A percentile compares a stretch with the other conserved stretches of the same genome.
Conservation (phyloP, 306 rosid genomes). For the Cucumis sativus region DNA sequence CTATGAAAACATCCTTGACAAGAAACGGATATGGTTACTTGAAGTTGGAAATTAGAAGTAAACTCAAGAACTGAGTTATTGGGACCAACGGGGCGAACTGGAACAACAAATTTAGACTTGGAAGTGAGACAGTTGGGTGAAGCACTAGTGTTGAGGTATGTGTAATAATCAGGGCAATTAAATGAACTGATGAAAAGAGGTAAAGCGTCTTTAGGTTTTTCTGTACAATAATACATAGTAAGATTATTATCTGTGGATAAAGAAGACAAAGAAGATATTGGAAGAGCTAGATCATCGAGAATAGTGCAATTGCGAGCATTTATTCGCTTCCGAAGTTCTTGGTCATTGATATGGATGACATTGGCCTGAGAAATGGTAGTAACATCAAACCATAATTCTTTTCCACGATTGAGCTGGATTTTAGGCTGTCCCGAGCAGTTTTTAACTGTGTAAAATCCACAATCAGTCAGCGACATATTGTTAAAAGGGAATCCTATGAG, state of each 20-base stretch:
- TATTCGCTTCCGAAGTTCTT: background rate
- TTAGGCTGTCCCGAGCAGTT: background rate
- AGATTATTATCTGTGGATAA: background rate
- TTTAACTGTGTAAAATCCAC: background rate
- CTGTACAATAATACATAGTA: background rate
- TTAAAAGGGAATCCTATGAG: constrained; percentile 1
- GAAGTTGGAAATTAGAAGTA: constrained; percentile 1
- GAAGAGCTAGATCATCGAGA: constrained; percentile 1
- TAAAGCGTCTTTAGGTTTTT: background rate
- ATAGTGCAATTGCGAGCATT: background rate
- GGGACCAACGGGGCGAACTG: background rate
- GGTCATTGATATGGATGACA: background rate
- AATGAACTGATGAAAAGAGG: background rate
- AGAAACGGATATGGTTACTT: background rate
- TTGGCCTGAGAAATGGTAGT: background rate
- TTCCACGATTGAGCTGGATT: background rate
- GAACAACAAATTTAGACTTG: background rate
- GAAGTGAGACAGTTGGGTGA: background rate
- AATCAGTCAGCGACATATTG: background rate
- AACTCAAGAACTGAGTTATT: background rate
- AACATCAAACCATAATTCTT: background rate
- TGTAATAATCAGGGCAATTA: background rate
- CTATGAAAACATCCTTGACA: background rate
- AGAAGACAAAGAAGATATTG: background rate
- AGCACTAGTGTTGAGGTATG: background rate